phyloP scores from a whole-genome alignment of 2,329 filamentous ascomycete genomes.

The Cladorrhinum sp. region DNA sequence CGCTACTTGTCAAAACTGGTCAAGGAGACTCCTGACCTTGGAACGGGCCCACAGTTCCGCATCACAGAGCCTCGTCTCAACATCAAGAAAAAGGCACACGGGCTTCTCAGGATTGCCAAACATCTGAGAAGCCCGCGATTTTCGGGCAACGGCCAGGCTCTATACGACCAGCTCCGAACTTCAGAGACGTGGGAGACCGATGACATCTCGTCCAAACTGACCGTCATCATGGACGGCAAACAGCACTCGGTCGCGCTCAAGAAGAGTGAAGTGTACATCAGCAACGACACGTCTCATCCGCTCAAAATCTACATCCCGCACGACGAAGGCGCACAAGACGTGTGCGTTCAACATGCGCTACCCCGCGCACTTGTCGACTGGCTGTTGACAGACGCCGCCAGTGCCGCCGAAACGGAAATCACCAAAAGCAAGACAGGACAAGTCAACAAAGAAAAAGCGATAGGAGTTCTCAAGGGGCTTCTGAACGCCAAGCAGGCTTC shows the following conservation, averaged over 20 bases:
- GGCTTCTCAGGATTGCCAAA: slow-evolving; percentile 7
- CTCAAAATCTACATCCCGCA: slow-evolving; percentile 14
- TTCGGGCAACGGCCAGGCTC: background rate
- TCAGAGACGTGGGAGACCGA: slow-evolving; percentile 12
- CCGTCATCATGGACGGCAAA: background rate
- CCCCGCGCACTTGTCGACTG: slow-evolving; percentile 9
- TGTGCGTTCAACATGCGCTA: slow-evolving; percentile 10
- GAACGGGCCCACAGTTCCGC: background rate
- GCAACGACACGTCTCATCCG: background rate
- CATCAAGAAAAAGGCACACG: slow-evolving; percentile 11
- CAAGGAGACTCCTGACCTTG: background rate
- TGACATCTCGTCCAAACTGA: slow-evolving; percentile 3
- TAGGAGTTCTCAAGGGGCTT: slow-evolving; percentile 8
- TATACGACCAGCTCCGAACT: slow-evolving; percentile 5
- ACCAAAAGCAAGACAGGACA: background rate
- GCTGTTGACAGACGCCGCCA: slow-evolving; percentile 2
- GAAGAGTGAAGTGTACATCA: slow-evolving; percentile 8
- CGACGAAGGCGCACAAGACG: slow-evolving; percentile 9
- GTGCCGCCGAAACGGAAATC: too few relatives aligned
- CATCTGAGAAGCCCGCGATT: slow-evolving; percentile 7
- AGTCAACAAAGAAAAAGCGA: background rate
- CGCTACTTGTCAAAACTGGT: slow-evolving; percentile 12
- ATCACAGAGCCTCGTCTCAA: slow-evolving; percentile 4
- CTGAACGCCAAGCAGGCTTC: slow-evolving; percentile 8
- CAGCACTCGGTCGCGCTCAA: background rate